Base-by-base conservation (phyloP, 495 filamentous ascomycete species). In the Penicillium canariense region DNA sequence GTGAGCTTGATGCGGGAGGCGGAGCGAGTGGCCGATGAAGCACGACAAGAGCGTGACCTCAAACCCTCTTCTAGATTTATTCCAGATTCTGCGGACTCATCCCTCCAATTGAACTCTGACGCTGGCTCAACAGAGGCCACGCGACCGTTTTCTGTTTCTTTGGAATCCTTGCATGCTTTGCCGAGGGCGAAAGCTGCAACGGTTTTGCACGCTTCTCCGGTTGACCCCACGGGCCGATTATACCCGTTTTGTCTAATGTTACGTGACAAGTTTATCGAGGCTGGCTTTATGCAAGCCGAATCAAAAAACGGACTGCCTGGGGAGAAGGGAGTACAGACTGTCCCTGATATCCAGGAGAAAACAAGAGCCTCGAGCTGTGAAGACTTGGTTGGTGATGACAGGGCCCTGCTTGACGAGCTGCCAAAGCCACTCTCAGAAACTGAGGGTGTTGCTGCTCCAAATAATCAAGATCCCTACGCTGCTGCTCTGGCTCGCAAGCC, bases 171-270 rank as follows among this genome's bases (percentile, higher is more conserved):
- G 11, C 64, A 69, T 61, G 67, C 67, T 4, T 60, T 63, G 25
- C 72, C 69, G 4, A 64, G 58, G 8, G 60, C 66, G 3, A 70
- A 65, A 28, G 38, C 68, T 3, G 69, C 70, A 25, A 83, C 81
- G 3, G 72, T 84, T 20, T 65, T 89, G 4, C 82, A 84, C 56
- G 75, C 78, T 12, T 64, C 70, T 1, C 85, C 85, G 0, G 58
- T 73, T 8, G 90, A 93, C 58, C 60, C 64, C 0, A 77, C 79
- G 0, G 74, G 69, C 0, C 73, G 78, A 0, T 68, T 96, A 2
- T 73, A 78, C 31, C 64, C 69, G 2, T 91, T 96, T 62, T 87
- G 87, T 43, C 72, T 83, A 46, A 68, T 62, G 35, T 69, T 96
- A 3, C 74, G 80, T 38, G 71, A 78, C 0, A 65, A 60, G 4